These are phyloP conservation scores for Corylus americana DNA, from an alignment of 306 rosid species.

Conservation along the genomic window DNA sequence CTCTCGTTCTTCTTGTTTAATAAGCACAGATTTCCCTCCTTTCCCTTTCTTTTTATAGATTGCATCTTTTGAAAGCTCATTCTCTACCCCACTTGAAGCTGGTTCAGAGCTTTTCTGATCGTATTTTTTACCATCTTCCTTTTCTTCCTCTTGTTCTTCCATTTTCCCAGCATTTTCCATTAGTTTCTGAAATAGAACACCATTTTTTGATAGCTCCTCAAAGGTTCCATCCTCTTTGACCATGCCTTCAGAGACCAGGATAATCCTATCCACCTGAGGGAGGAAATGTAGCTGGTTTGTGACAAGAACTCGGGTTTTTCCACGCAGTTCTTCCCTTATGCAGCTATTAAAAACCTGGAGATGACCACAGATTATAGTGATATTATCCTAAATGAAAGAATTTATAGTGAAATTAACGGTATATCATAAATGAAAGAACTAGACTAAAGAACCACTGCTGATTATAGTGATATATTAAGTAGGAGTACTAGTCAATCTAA, in stretches of 20 bases:
- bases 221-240: conserved; percentile 81
- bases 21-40: conserved; percentile 57
- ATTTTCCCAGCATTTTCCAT: conserved; percentile 92
- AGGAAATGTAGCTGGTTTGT: conserved; percentile 96
- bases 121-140: conserved; percentile 21
- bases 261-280: conserved; percentile 77
- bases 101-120: conserved; percentile 32
- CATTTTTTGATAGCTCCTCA: conserved; percentile 71
- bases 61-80: conserved; percentile 42
- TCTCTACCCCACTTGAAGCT: conserved; percentile 29
- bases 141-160: conserved; percentile 56
- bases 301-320: conserved; percentile 85
- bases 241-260: conserved; percentile 65
- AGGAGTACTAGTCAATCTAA: not conserved
- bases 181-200: conserved; percentile 74
- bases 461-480: not conserved
- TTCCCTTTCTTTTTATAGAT: conserved; percentile 51
- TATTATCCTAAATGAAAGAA: not conserved
- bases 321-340: conserved; percentile 75
- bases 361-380: conserved; percentile 15
- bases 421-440: not conserved
- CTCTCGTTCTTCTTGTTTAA: conserved; percentile 87
- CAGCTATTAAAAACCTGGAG: conserved; percentile 77
- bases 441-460: not conserved
- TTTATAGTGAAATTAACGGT: not conserved